phyloP scores from a whole-genome alignment of 805 yeast species.

The Candida insectalens region DNA sequence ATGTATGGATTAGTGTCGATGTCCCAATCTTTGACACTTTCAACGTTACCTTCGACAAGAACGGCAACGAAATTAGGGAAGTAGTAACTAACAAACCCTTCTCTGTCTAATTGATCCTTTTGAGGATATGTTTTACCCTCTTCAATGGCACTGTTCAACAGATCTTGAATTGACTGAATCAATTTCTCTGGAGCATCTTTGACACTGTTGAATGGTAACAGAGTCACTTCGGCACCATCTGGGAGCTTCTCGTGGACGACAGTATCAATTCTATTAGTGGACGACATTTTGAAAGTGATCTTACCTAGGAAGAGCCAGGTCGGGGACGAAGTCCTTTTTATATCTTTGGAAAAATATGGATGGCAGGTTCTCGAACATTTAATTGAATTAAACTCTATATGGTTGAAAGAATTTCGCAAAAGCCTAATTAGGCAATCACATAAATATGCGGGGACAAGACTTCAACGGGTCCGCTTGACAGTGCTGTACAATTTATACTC shows the following conservation, averaged over 20 bases:
- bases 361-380: too few species aligned
- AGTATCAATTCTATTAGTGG: too few species aligned
- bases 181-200: conserved; percentile 42
- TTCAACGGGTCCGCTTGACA: conserved; percentile 28
- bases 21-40: conserved; percentile 6
- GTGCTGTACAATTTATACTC: conserved; percentile 51
- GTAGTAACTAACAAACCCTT: conserved; percentile 58
- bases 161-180: conserved; percentile 33
- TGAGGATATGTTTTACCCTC: conserved; percentile 74
- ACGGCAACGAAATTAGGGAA: conserved; percentile 58
- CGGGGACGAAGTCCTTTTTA: too few species aligned
- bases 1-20: conserved; percentile 32
- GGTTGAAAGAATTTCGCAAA: too few species aligned
- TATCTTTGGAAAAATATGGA: too few species aligned
- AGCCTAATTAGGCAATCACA: too few species aligned
- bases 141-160: conserved; percentile 57
- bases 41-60: conserved; percentile 36
- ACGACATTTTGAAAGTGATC: too few species aligned
- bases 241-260: conserved; percentile 16
- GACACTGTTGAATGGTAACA: conserved; percentile 46
- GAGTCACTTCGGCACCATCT: conserved; percentile 30
- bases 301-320: too few species aligned
- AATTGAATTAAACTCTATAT: too few species aligned
- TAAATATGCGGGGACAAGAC: too few species aligned
- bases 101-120: conserved; percentile 27